Base-by-base conservation (phyloP, 345 rosid species). In the Dipteronia sinensis region DNA sequence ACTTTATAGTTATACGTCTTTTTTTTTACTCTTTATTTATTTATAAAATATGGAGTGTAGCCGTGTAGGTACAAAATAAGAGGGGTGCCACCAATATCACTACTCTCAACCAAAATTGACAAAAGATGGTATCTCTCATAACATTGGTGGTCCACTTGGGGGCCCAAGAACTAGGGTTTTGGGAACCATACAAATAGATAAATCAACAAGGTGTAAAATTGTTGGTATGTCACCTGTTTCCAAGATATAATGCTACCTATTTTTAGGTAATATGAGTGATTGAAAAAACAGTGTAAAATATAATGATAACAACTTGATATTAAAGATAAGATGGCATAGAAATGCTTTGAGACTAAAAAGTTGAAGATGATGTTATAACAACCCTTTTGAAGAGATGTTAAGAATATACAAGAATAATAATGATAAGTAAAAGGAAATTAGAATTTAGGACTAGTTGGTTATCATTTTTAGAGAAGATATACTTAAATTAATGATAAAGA, bases 171-270 rank as follows among this genome's bases (percentile, higher is more conserved):
- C 31, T 49, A 59, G 23, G 64, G 64, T 16, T 59, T 59, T 59
- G 12, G 23, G 27, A 59, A 59, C 64, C 64, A 20, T 59, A 59
- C 23, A 59, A 59, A 59, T 59, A 59, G 64, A 59, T 59, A 59
- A 59, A 59, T 59, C 64, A 59, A 59, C 27, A 59, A 59, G 64
- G 27, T 20, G 64, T 20, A 9, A 53, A 53, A 53, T 53, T 59
- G 64, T 59, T 59, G 64, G 27, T 59, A 59, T 59, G 25, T 59
- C 64, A 59, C 64, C 12, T n/a, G 64, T 59, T 59, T 59, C 22
- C 27, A 59, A 59, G 11, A 20, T 20, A 53, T 53, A 16, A 53
- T 59, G 25, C n/a, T 49, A 51, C 63, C 31, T 58, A 71, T 51
- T 53, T 71, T 5, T 51, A 29, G 65, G 61, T 51, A 25, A 27